These are phyloP conservation scores for Emergomyces pasteurianus DNA, from an alignment of 2,329 filamentous ascomycete species.

Conservation along the genomic window DNA sequence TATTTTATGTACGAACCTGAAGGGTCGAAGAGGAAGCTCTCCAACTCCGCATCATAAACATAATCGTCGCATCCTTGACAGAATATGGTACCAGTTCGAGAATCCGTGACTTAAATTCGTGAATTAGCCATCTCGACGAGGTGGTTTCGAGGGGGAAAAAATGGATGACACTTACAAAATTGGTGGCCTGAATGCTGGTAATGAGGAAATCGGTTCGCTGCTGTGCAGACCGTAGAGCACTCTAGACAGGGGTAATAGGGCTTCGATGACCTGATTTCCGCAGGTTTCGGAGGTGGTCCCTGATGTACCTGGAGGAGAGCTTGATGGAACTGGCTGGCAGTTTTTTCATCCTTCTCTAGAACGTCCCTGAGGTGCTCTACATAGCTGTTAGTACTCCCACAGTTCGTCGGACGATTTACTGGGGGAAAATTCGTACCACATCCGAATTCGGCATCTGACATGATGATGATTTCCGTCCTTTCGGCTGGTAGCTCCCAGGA, in stretches of 20 bases:
- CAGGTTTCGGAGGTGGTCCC: conserved; percentile 18
- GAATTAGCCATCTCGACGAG: neutral
- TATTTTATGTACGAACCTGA: conserved; percentile 4
- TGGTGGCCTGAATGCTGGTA: conserved; percentile 27
- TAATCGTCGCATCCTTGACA: conserved; percentile 31
- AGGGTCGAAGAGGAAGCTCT: conserved; percentile 22
- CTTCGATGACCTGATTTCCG: conserved; percentile 20
- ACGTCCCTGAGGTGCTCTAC: conserved; percentile 29
- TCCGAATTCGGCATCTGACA: conserved; percentile 4
- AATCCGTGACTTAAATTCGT: conserved; percentile 26
- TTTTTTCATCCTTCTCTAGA: conserved; percentile 20
- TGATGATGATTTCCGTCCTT: neutral
- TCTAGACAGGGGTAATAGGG: conserved; percentile 30
- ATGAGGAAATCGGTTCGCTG: conserved; percentile 23
- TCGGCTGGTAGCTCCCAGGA: neutral
- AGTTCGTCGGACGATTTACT: neutral
- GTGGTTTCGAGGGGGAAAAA: neutral
- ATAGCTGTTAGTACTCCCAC: neutral
- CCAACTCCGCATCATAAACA: conserved; percentile 30
- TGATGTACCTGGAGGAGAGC: conserved; percentile 23
- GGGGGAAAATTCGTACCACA: conserved; percentile 2
- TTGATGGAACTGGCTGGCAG: conserved; percentile 25
- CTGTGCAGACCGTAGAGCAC: conserved; percentile 23
- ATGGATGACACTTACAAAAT: conserved; percentile 24
- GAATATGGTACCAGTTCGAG: conserved; percentile 27